These are phyloP conservation scores for Rhizomucor miehei DNA, from an alignment of 371 early-diverging fungal genomes.

Conservation along the genomic window DNA sequence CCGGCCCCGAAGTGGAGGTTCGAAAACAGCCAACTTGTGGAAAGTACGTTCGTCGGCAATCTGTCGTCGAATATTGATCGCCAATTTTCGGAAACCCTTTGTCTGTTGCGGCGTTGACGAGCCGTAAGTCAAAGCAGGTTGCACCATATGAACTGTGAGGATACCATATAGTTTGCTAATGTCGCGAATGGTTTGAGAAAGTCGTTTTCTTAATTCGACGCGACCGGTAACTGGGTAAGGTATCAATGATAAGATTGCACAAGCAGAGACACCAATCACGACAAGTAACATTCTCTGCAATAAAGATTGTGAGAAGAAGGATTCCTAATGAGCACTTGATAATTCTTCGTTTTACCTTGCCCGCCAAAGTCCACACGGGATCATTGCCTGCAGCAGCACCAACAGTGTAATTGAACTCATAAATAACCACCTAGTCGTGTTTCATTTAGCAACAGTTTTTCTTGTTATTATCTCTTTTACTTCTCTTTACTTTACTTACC, in stretches of 20 bases:
- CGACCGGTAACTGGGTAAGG: constrained; percentile 38
- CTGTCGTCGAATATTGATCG: constrained; percentile 32
- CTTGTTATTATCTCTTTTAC: no score
- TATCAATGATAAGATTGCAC: constrained; percentile 30
- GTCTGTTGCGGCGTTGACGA: constrained; percentile 12
- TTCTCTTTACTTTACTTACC: constrained; percentile 5
- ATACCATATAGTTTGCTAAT: constrained; percentile 36
- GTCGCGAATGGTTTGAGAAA: constrained; percentile 38
- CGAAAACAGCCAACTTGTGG: constrained; percentile 26
- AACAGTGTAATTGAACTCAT: constrained; percentile 24
- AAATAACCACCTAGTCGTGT: constrained; percentile 21
- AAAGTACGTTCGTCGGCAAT: constrained; percentile 31
- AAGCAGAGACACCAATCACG: constrained; percentile 34
- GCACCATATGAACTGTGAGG: constrained; percentile 15
- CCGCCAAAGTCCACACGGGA: constrained; percentile 36
- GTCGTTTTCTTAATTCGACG: constrained; percentile 41
- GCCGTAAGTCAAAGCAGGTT: background rate
- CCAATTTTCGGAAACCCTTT: constrained; percentile 27
- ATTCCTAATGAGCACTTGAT: background rate
- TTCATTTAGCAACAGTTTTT: no score
- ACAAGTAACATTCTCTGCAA: constrained; percentile 38
- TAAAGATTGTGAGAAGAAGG: background rate
- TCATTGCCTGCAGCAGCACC: constrained; percentile 9
- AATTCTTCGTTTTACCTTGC: constrained; percentile 30
- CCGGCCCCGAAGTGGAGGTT: constrained; percentile 40